These are phyloP conservation scores for Limnomonas spitsbergensis DNA, from an alignment of 139 green algal species.

Conservation along the genomic window DNA sequence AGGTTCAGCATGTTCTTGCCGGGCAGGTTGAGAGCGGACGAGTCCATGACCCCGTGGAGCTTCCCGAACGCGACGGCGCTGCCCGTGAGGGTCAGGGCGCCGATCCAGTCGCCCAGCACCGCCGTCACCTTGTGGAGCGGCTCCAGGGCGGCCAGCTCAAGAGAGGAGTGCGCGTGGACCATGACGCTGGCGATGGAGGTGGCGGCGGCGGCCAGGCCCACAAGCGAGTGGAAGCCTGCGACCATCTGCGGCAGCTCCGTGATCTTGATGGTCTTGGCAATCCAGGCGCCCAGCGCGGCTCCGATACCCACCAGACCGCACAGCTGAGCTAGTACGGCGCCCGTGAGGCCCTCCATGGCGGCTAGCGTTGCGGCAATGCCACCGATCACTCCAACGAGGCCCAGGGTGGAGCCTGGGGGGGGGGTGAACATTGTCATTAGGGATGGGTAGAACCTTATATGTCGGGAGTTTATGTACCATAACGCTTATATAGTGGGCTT, in stretches of 20 bases:
- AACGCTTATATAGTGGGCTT: too few relatives aligned
- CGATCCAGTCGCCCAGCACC: slow-evolving; percentile 59
- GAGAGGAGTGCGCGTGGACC: neutral
- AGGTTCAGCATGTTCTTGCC: too few relatives aligned
- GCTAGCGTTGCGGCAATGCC: slow-evolving; percentile 72
- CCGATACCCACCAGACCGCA: neutral
- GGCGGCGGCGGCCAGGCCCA: slow-evolving; percentile 59
- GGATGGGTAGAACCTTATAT: too few relatives aligned
- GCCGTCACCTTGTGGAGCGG: slow-evolving; percentile 65
- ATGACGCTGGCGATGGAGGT: slow-evolving; percentile 17
- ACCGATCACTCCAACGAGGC: slow-evolving; percentile 66
- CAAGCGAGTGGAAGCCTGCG: slow-evolving; percentile 83
- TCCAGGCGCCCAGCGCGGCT: neutral
- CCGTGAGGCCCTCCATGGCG: too few relatives aligned
- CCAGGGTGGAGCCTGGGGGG: too few relatives aligned
- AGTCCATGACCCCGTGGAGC: slow-evolving; percentile 71
- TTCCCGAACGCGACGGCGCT: slow-evolving; percentile 82
- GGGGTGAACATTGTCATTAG: too few relatives aligned
- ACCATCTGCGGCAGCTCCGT: slow-evolving; percentile 58
- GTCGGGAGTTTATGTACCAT: too few relatives aligned
- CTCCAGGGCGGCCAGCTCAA: slow-evolving; percentile 47
- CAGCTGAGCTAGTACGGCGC: neutral
- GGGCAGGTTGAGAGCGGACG: slow-evolving; percentile 63
- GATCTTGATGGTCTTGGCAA: slow-evolving; percentile 26
- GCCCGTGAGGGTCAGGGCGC: slow-evolving; percentile 82